Base-by-base conservation (phyloP, 2,329 filamentous ascomycete genomes). In the Elsinoe ampelina region DNA sequence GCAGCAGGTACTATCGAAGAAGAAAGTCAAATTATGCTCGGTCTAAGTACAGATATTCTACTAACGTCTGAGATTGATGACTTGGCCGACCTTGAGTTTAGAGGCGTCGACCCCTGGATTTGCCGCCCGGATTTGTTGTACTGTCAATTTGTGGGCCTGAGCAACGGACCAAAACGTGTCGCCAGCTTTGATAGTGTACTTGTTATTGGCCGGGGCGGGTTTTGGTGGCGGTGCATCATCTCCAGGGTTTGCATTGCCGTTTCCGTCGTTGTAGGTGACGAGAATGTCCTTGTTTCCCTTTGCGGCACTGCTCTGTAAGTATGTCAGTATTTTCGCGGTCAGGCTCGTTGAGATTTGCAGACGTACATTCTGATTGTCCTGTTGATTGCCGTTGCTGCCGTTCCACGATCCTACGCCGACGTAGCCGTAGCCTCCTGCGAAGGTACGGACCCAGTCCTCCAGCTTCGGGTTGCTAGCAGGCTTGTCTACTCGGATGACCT, bases 321-420 rank as follows among this genome's bases (percentile, higher is more conserved):
- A 3, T 17, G 26, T 34, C 5, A 34, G 20, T 30, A 36, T 38
- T 11, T 15, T 17, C 42, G 35, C 54, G 56, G 35, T 38, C 45
- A n/a, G 48, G 45, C 43, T 32, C 5, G 11, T n/a, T 22, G 32
- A 38, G 7, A 34, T 5, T 8, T 34, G 12, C n/a, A 13, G 17
- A 5, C 50, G 39, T 50, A 59, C 56, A 63, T 73, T 64, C 32
- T 63, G 62, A 60, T 72, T 71, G 55, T 72, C 70, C 8, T 58
- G 64, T 1, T 63, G 63, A 38, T 71, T 66, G 3, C 71, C 70
- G 8, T 59, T 55, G 55, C 61, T 66, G 3, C 63, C 63, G 10
- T 63, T 64, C 71, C 70, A 72, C 45, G 71, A 64, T 30, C 71
- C 71, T 43, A 72, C 66, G n/a, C 70, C 71, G 45, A 73, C 71